phyloP scores from a whole-genome alignment of 2,329 filamentous ascomycete genomes.

The Colletotrichum acutatum region DNA sequence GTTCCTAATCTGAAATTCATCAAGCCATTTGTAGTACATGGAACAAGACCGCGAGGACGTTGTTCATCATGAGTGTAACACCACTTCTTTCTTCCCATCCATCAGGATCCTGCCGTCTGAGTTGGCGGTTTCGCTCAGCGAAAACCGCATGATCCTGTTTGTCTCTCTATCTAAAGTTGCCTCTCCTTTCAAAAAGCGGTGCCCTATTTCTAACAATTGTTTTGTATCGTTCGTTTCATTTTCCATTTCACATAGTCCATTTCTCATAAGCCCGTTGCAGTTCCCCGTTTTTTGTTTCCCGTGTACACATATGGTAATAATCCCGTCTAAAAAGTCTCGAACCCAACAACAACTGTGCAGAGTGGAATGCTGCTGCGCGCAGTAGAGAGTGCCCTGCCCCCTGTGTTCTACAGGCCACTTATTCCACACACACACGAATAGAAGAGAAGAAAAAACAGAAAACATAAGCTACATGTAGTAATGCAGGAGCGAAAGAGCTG shows the following conservation, averaged over 20 bases:
- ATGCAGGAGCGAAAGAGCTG: background rate
- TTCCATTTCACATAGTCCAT: constrained; percentile 3
- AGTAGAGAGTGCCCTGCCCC: too few species aligned
- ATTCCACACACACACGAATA: background rate
- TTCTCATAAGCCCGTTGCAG: constrained; percentile 5
- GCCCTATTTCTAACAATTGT: background rate
- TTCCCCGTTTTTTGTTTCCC: background rate
- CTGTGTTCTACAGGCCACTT: background rate
- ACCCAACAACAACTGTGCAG: background rate
- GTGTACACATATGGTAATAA: background rate
- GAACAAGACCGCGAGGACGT: background rate
- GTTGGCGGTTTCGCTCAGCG: constrained; percentile 14
- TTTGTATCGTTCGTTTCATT: background rate
- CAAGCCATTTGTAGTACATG: background rate
- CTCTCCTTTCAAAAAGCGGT: background rate
- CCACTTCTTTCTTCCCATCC: background rate
- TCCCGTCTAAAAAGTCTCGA: background rate
- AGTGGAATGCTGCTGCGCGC: background rate
- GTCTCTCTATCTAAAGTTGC: background rate
- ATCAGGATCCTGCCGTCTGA: background rate
- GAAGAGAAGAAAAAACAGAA: background rate
- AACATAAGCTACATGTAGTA: background rate
- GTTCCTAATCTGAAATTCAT: background rate
- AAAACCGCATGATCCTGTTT: background rate
- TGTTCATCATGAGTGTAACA: constrained; percentile 1